phyloP scores from a whole-genome alignment of 306 rosid genomes.

The Dalbergia cultrata region DNA sequence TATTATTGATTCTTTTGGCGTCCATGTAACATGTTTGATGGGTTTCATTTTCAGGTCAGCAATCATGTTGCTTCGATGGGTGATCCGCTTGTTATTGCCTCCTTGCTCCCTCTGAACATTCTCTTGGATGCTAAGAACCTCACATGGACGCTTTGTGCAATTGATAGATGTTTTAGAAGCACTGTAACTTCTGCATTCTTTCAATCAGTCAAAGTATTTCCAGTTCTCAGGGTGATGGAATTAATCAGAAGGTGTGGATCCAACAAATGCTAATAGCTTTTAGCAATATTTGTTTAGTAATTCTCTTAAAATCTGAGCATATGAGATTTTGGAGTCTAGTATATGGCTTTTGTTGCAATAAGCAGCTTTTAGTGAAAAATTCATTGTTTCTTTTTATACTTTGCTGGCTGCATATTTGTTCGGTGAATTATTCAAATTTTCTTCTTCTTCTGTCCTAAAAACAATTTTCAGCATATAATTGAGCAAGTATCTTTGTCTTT shows the following conservation, averaged over 20 bases:
- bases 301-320: neutral
- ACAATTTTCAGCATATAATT: neutral
- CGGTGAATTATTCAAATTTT: slow-evolving; percentile 30
- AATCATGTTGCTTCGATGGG: no score
- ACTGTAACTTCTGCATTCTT: slow-evolving; percentile 86
- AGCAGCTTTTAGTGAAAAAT: slow-evolving; percentile 13
- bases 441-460: slow-evolving; percentile 8
- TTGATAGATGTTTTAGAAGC: slow-evolving; percentile 80
- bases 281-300: slow-evolving; percentile 17
- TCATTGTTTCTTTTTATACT: neutral
- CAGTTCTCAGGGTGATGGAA: slow-evolving; percentile 92
- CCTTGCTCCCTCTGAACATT: no score
- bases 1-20: neutral
- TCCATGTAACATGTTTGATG: no score
- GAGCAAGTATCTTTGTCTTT: neutral
- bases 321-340: slow-evolving; percentile 9
- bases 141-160: no score
- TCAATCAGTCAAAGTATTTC: slow-evolving; percentile 81
- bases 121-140: no score
- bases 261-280: neutral
- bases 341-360: neutral
- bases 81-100: no score
- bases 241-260: slow-evolving; percentile 83
- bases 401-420: neutral
- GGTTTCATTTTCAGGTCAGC: no score